These are phyloP conservation scores for Musa acuminata DNA, from an alignment of 176 grass and related monocot species.

Conservation along the genomic window DNA sequence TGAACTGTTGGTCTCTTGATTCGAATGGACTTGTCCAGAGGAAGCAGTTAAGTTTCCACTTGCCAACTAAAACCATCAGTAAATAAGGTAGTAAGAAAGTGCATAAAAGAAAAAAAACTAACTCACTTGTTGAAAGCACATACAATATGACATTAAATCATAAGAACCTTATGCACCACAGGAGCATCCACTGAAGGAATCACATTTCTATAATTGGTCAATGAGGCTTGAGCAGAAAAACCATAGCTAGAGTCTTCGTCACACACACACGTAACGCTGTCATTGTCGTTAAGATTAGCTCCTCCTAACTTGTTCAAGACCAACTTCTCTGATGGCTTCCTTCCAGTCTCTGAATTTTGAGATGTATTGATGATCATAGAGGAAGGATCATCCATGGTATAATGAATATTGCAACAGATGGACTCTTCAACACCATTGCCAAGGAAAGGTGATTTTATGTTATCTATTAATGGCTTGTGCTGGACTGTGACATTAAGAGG, in stretches of 20 bases:
- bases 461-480: conserved; percentile 55
- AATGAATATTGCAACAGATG: conserved; percentile 32
- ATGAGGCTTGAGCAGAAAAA: conserved; percentile 24
- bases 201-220: conserved; percentile 4
- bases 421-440: conserved; percentile 35
- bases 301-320: conserved; percentile 36
- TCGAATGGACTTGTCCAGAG: not conserved
- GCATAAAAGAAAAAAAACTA: not conserved
- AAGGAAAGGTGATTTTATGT: conserved; percentile 55
- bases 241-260: conserved; percentile 25
- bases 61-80: not conserved
- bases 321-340: conserved; percentile 34
- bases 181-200: conserved; percentile 32
- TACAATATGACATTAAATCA: not conserved
- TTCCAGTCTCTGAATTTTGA: conserved; percentile 22
- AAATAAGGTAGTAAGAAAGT: not conserved
- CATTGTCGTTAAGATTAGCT: conserved; percentile 32
- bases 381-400: conserved; percentile 44
- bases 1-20: not conserved
- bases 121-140: not conserved
- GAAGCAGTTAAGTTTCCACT: not conserved
- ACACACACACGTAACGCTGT: conserved; percentile 24
- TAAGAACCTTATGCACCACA: conserved; percentile 2
- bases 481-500: conserved; percentile 31
- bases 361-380: conserved; percentile 34